These are phyloP conservation scores for Citrus medica DNA, from an alignment of 345 rosid genomes.

Conservation along the genomic window DNA sequence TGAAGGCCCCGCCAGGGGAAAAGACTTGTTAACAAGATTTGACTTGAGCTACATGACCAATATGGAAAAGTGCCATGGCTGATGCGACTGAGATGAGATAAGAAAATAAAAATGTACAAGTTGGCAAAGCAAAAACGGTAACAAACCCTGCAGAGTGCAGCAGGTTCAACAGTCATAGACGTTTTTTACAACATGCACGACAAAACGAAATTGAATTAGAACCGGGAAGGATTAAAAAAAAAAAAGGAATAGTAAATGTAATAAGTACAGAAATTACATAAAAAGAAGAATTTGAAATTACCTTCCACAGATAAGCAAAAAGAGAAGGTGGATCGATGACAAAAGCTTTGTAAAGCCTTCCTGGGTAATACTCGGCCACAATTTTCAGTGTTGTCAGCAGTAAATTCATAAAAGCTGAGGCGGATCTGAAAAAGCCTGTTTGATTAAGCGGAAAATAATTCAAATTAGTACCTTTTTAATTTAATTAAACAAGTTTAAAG, in stretches of 20 bases:
- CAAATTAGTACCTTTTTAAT: not conserved
- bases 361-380: slow-evolving; percentile 75
- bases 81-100: not conserved
- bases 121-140: not conserved
- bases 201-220: not conserved
- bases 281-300: slow-evolving; percentile 29
- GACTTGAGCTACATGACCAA: slow-evolving; percentile 22
- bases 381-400: slow-evolving; percentile 73
- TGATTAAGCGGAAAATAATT: not conserved
- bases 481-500: slow-evolving; percentile 1
- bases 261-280: no score
- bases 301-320: slow-evolving; percentile 95
- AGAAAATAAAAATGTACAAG: not conserved
- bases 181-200: not conserved
- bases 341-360: slow-evolving; percentile 74
- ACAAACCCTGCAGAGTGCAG: not conserved
- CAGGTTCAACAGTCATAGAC: slow-evolving; percentile 24
- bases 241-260: no score
- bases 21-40: slow-evolving; percentile 20
- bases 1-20: slow-evolving; percentile 21
- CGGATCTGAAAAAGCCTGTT: slow-evolving; percentile 96
- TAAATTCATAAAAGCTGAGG: slow-evolving; percentile 78
- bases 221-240: no score
- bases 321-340: slow-evolving; percentile 96
- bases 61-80: not conserved